phyloP scores from a whole-genome alignment of 2,329 filamentous ascomycete genomes.

The Cladophialophora carrionii region DNA sequence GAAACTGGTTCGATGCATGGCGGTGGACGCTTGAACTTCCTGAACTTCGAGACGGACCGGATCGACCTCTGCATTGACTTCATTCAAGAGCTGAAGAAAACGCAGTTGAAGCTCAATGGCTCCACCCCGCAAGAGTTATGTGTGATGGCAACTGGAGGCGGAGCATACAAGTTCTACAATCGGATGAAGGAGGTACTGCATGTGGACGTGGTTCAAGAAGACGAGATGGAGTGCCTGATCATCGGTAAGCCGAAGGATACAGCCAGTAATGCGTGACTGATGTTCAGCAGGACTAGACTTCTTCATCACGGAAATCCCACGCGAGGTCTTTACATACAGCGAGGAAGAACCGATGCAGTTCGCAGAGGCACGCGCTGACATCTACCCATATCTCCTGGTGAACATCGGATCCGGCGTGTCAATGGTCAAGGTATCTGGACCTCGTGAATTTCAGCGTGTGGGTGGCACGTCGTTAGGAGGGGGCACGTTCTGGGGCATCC shows the following conservation, averaged over 20 bases:
- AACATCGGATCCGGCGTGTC: slow-evolving; percentile 98
- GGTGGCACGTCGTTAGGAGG: slow-evolving; percentile 93
- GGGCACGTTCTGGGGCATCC: slow-evolving; percentile 94
- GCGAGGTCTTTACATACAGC: slow-evolving; percentile 95
- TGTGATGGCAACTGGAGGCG: slow-evolving; percentile 94
- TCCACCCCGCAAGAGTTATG: slow-evolving; percentile 72
- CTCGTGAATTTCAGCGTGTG: slow-evolving; percentile 82
- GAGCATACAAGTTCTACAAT: slow-evolving; percentile 96
- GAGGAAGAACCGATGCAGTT: slow-evolving; percentile 88
- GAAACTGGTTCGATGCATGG: slow-evolving; percentile 78
- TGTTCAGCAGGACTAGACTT: slow-evolving; percentile 77
- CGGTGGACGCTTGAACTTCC: slow-evolving; percentile 89
- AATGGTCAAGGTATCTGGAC: slow-evolving; percentile 95
- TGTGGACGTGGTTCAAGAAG: slow-evolving; percentile 86
- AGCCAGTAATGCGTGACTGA: slow-evolving; percentile 3
- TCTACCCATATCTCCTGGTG: slow-evolving; percentile 95
- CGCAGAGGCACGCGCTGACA: slow-evolving; percentile 72
- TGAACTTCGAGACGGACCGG: slow-evolving; percentile 92
- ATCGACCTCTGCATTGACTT: slow-evolving; percentile 94
- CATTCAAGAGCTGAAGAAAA: slow-evolving; percentile 80
- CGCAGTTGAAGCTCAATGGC: slow-evolving; percentile 76
- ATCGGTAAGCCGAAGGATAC: slow-evolving; percentile 66
- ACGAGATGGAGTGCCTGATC: slow-evolving; percentile 98
- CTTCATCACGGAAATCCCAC: slow-evolving; percentile 96
- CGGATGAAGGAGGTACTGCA: slow-evolving; percentile 75